Base-by-base conservation (phyloP, 1,284 basidiomycete genomes). In the Clitocybe nebularis region DNA sequence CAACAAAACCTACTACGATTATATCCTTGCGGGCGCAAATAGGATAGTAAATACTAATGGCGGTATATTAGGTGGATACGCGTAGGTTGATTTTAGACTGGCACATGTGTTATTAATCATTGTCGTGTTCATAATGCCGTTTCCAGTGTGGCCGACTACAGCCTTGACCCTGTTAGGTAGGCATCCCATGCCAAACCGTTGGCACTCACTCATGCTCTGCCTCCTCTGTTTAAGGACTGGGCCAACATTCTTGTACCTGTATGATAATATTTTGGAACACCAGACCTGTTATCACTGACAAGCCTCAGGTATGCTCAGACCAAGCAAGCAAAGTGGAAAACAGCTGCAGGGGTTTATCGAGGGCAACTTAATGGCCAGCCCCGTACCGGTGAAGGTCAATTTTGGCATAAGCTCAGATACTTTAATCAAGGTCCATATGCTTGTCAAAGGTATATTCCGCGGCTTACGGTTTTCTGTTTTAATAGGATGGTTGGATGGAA, bases 401-500 rank as follows among this genome's bases (percentile, higher is more conserved):
- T 67, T 47, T 71, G 69, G 67, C 64, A 71, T 56, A 69, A 68
- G 42, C 47, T 60, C 9, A 59, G 45, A 30, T 70, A 72, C 47
- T 58, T 55, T 20, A 67, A 71, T 48, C 67, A 72, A 63, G 68
- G 67, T 64, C 41, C 9, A 25, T 20, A 14, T 16, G 14, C 25
- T 14, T 11, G 10, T 16, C 20, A 11, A 14, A 25, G 21, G n/a
- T 19, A 17, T 10, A 14, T 39, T 10, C 26, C 10, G 21, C 1
- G 16, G 21, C 20, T 22, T 25, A 1, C 5, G 30, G 19, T 6
- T 16, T 13, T 38, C 19, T 22, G 19, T 9, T 41, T 36, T 11
- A 14, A 17, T 29, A 69, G 68, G 68, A 7, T 71, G 67, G 68
- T 56, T 71, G 7, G 69, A 71, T 44, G 70, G 70, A 1, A 67